Base-by-base conservation (phyloP, 2,329 filamentous ascomycete species). In the Fusarium nodosum region DNA sequence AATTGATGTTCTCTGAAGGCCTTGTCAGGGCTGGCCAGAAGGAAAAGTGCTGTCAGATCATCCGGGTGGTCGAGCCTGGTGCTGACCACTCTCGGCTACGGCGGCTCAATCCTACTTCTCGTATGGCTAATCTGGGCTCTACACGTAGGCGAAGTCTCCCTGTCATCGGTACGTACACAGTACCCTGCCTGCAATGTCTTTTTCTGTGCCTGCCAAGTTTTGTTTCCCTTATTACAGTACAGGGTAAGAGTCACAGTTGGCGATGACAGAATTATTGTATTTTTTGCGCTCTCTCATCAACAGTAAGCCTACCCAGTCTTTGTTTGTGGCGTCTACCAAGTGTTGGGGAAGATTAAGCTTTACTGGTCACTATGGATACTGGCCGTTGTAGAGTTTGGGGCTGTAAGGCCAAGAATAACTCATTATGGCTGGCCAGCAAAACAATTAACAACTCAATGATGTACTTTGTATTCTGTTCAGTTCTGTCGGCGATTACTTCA, bases 101-200 rank as follows among this genome's bases (percentile, higher is more conserved):
- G 50, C 58, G 60, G 58, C 48, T 63, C 30, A 63, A 63, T 63
- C 59, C 56, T 56, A 26, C 48, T n/a, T 54, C 50, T 63, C 60
- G 60, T 63, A 63, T 63, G 58, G 58, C 24, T 63, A 56, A 63
- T 63, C 13, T 56, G 7, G n/a, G 41, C 13, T 55, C 31, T 48
- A 11, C 10, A 36, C 18, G 15, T 61, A 56, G n/a, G 12, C 11
- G 7, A 28, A 22, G n/a, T 11, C 20, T 20, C 44, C 44, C 26
- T 59, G 33, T 53, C 38, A 24, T 50, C 28, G 22, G 9, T 24
- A 24, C 24, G 24, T 24, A 24, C 24, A 24, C 24, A 24, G 24
- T 30, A 42, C 18, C 55, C 39, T 52, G 28, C 13, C 38, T 51
- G n/a, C 44, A 33, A 16, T 28, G n/a, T 41, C 48, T 26, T n/a